Conservation (phyloP, 371 early-diverging fungal species). For the Polyrhizophydium stewartii region DNA sequence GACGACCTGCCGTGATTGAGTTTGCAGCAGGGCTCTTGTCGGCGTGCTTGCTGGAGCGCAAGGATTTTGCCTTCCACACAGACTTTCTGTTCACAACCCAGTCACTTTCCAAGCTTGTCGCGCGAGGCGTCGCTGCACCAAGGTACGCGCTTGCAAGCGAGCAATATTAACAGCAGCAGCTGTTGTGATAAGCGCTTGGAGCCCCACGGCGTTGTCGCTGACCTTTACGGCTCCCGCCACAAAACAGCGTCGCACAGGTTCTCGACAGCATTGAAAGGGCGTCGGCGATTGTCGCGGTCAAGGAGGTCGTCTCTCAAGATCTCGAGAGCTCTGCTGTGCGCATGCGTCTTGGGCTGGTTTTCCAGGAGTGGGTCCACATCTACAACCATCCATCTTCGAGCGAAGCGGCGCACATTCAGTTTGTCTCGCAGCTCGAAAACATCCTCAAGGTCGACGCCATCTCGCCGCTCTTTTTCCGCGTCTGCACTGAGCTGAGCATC, state of each 20-base stretch:
- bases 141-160: conserved; percentile 29
- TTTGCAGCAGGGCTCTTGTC: conserved; percentile 63
- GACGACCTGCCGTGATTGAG: conserved; percentile 64
- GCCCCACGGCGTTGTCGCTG: no score
- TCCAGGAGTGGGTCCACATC: conserved; percentile 87
- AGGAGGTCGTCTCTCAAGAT: conserved; percentile 33
- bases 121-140: conserved; percentile 64
- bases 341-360: conserved; percentile 65
- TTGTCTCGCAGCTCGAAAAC: conserved; percentile 66
- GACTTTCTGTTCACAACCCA: conserved; percentile 4
- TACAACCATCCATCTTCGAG: conserved; percentile 76
- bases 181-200: no score
- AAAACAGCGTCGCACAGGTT: conserved; percentile 8
- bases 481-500: conserved; percentile 78
- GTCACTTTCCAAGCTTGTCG: conserved; percentile 37
- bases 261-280: conserved; percentile 17
- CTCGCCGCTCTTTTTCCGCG: conserved; percentile 81
- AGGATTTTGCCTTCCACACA: background rate
- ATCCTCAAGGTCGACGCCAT: conserved; percentile 71
- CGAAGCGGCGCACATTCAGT: conserved; percentile 63
- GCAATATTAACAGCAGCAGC: no score
- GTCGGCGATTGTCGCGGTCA: conserved; percentile 21
- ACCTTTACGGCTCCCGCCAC: no score
- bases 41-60: background rate
- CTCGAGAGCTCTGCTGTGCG: conserved; percentile 45